phyloP scores from a whole-genome alignment of 495 filamentous ascomycete genomes.

The Hypomontagnella submonticulosa region DNA sequence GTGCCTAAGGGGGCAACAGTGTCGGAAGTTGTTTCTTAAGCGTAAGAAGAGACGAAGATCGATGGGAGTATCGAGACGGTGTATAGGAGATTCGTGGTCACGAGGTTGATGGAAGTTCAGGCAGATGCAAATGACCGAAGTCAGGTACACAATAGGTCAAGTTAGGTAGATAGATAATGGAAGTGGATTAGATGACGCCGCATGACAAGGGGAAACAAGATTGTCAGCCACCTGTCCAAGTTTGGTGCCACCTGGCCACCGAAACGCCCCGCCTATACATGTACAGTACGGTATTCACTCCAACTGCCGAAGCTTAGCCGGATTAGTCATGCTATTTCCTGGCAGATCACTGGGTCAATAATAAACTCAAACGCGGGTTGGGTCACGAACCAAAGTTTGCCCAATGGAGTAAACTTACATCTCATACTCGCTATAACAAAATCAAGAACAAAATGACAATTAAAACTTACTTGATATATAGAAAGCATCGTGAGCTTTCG shows the following conservation, averaged over 20 bases:
- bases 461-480: not conserved
- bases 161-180: conserved; percentile 9
- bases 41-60: too few species aligned
- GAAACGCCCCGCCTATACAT: not conserved
- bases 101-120: not conserved
- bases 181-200: conserved; percentile 33
- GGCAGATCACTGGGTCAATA: not conserved
- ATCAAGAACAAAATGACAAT: too few species aligned
- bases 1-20: conserved; percentile 15
- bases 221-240: conserved; percentile 13
- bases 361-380: not conserved
- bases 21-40: not conserved
- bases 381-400: not conserved
- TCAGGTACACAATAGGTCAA: not conserved
- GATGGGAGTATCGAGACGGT: not conserved
- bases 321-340: conserved; percentile 12
- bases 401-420: conserved; percentile 11
- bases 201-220: conserved; percentile 16
- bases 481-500: too few species aligned
- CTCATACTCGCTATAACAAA: conserved; percentile 1
- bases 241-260: conserved; percentile 16
- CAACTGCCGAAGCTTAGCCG: conserved; percentile 12
- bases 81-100: too few species aligned
- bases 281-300: too few species aligned
- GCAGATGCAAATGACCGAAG: not conserved